These are phyloP conservation scores for Geranium incanum DNA, from an alignment of 441 rosid species.

Conservation along the genomic window DNA sequence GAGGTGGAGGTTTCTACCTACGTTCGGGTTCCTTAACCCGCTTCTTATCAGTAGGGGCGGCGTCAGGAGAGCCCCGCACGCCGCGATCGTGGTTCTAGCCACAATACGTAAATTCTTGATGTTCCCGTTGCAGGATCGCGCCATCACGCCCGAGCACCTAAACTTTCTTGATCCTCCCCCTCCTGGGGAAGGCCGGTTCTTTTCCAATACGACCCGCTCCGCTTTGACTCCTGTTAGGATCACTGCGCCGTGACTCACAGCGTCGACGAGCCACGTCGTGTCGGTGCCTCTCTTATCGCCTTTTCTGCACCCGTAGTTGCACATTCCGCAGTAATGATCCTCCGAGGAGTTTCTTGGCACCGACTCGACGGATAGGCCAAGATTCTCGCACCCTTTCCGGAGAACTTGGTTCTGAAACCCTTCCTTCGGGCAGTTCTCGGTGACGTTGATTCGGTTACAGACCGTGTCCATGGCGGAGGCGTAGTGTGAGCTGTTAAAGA, in stretches of 20 bases:
- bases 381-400: conserved; percentile 62
- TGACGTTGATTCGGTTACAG: conserved; percentile 63
- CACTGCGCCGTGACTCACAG: conserved; percentile 57
- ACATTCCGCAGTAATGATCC: conserved; percentile 70
- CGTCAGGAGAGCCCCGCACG: conserved; percentile 70
- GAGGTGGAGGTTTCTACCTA: conserved; percentile 68
- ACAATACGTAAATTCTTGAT: conserved; percentile 44
- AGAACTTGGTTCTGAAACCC: conserved; percentile 72
- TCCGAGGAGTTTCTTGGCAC: conserved; percentile 74
- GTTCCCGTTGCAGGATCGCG: conserved; percentile 32
- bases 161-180: conserved; percentile 25
- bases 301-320: conserved; percentile 64
- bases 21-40: conserved; percentile 61
- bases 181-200: conserved; percentile 14
- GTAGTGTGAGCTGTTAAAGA: conserved; percentile 47
- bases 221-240: conserved; percentile 77
- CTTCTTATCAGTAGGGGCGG: conserved; percentile 76
- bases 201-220: conserved; percentile 47
- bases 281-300: conserved; percentile 87
- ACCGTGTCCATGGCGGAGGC: conserved; percentile 62
- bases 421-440: conserved; percentile 43
- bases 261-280: conserved; percentile 74
- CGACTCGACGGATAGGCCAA: conserved; percentile 41
- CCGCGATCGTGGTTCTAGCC: conserved; percentile 66
- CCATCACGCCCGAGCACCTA: conserved; percentile 69